Percentiles rank a stretch among this genome's conserved stretches.
These are phyloP conservation scores for Breviolum minutum DNA, from an alignment of 73 alveolate genomes.

Conservation along the genomic window DNA sequence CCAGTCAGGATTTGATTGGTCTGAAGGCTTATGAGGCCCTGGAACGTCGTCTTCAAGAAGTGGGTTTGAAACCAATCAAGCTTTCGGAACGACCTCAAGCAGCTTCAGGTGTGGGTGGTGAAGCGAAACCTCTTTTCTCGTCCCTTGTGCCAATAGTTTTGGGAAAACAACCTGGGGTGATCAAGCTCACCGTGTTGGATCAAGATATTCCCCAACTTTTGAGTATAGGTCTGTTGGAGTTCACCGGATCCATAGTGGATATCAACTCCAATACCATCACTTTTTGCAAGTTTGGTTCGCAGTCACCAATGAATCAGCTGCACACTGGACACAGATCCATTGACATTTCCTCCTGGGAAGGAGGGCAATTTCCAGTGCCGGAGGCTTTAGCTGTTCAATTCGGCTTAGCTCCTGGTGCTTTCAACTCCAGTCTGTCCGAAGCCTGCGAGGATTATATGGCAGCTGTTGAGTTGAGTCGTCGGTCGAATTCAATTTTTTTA, in stretches of 20 bases:
- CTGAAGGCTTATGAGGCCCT: neutral
- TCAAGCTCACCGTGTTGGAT: neutral
- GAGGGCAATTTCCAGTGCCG: neutral
- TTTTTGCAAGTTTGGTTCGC: neutral
- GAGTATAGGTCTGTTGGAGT: neutral
- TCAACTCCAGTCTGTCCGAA: neutral
- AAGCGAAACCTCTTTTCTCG: neutral
- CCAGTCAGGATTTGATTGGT: neutral
- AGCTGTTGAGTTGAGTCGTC: neutral
- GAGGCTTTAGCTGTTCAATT: neutral
- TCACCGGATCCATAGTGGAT: neutral
- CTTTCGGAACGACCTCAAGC: neutral
- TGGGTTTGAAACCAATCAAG: neutral
- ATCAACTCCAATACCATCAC: neutral
- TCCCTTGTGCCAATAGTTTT: neutral
- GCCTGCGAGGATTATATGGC: neutral
- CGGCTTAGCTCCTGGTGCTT: neutral
- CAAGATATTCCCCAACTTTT: conserved; percentile 2
- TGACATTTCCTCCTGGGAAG: neutral
- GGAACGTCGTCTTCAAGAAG: neutral
- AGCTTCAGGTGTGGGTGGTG: neutral
- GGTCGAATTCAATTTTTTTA: neutral
- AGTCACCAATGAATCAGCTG: neutral
- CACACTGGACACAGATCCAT: neutral
- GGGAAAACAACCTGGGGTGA: neutral